These are phyloP conservation scores for Metschnikowia cerradonensis DNA, from an alignment of 805 yeast species.

Conservation along the genomic window DNA sequence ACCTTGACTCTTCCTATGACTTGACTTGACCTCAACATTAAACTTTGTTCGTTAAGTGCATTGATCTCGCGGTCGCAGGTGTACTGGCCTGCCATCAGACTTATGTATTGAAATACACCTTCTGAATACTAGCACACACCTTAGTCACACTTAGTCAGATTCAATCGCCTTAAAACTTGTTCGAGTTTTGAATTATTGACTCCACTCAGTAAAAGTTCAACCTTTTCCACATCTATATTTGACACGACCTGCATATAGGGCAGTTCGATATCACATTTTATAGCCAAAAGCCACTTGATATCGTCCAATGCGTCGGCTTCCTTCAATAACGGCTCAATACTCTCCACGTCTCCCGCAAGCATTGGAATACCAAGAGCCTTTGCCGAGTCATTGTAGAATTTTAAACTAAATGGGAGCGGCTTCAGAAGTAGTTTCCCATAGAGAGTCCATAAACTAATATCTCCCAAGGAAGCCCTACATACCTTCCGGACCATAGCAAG, in stretches of 20 bases:
- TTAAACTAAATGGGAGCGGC: background rate
- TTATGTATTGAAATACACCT: no score
- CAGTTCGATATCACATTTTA: slow-evolving; percentile 9
- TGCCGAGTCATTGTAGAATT: background rate
- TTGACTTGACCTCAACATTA: no score
- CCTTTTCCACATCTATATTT: background rate
- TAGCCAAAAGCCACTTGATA: slow-evolving; percentile 15
- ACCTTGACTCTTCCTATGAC: no score
- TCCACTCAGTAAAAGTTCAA: background rate
- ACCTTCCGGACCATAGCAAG: slow-evolving; percentile 2
- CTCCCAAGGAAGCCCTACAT: slow-evolving; percentile 14
- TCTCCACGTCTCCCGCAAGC: no score
- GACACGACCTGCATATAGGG: slow-evolving; percentile 11
- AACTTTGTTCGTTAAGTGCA: background rate
- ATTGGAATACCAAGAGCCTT: background rate
- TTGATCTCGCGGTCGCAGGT: slow-evolving; percentile 1
- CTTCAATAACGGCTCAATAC: background rate
- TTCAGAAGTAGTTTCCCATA: slow-evolving; percentile 6
- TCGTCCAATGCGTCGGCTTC: background rate
- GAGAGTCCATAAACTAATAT: slow-evolving; percentile 19
- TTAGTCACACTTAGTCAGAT: no score
- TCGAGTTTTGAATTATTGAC: background rate
- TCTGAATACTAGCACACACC: no score
- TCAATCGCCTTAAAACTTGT: background rate
- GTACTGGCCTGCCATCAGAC: background rate